phyloP scores from a whole-genome alignment of 177 flowering plant genomes.

The Telopea speciosissima region DNA sequence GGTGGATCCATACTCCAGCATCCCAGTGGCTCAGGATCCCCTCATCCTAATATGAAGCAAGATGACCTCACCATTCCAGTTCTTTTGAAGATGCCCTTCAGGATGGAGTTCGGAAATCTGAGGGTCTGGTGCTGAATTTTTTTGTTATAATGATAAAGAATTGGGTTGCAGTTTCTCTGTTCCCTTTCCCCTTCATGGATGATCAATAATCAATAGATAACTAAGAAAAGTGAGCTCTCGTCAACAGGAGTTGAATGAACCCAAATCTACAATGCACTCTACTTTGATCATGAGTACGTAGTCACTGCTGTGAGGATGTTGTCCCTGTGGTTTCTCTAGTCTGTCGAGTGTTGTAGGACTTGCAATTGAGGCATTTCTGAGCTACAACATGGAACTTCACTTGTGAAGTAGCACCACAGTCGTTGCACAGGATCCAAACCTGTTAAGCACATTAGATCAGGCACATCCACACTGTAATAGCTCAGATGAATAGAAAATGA shows the following conservation, averaged over 20 bases:
- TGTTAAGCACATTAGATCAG: slow-evolving; percentile 5
- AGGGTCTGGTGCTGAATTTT: no score
- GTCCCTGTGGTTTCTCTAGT: slow-evolving; percentile 35
- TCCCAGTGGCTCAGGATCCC: no score
- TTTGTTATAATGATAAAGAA: no score
- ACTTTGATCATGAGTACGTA: neutral
- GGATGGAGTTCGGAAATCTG: no score
- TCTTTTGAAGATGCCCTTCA: no score
- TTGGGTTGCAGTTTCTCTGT: no score
- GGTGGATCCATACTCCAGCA: no score
- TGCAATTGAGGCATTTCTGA: slow-evolving; percentile 73
- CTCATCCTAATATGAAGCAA: no score
- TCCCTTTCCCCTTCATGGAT: no score
- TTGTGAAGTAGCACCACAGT: slow-evolving; percentile 36
- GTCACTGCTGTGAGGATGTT: neutral
- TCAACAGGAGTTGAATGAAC: neutral
- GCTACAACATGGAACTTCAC: slow-evolving; percentile 48
- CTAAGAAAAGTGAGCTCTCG: no score
- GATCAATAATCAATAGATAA: no score
- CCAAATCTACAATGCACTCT: neutral
- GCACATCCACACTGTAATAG: neutral
- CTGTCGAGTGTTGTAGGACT: slow-evolving; percentile 72
- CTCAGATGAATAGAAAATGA: neutral
- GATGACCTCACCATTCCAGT: no score
- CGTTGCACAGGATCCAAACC: slow-evolving; percentile 51